Percentiles rank a stretch among this genome's conserved stretches.
Conservation (phyloP, 163 green algal species). For the Coccomyxa subellipsoidea region DNA sequence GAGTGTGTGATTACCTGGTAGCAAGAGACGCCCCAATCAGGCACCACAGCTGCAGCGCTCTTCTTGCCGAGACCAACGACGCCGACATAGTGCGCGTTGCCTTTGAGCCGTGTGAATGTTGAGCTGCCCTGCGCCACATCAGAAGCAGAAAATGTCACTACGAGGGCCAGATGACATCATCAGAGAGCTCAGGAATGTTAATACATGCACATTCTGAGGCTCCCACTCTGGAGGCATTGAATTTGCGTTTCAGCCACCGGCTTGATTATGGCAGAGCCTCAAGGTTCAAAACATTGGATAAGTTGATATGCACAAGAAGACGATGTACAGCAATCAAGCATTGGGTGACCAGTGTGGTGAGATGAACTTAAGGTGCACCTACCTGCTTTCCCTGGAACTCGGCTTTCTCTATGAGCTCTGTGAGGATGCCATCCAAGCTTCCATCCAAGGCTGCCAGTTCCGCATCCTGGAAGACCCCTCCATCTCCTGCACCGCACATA, state of each 20-base stretch:
- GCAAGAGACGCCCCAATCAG: constrained; percentile 34
- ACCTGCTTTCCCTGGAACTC: constrained; percentile 45
- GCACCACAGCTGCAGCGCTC: constrained; percentile 30
- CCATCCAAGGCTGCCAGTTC: background rate
- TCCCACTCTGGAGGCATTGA: background rate
- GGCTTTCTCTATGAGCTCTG: constrained; percentile 32
- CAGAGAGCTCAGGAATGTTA: no score
- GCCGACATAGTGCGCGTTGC: constrained; percentile 47
- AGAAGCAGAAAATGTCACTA: no score
- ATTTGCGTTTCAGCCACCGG: background rate
- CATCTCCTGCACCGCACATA: background rate
- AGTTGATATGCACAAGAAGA: no score
- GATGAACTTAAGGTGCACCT: no score
- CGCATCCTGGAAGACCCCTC: constrained; percentile 13
- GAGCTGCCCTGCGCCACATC: constrained; percentile 39
- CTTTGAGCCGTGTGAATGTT: constrained; percentile 30
- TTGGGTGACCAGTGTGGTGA: no score
- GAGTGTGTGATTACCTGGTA: constrained; percentile 38
- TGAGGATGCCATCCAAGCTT: constrained; percentile 27
- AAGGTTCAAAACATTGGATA: no score
- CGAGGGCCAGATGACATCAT: no score
- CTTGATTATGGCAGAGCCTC: no score
- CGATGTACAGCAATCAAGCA: no score
- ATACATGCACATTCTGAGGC: no score
- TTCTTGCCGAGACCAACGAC: constrained; percentile 78